These are phyloP conservation scores for Camellia granthamiana DNA, from an alignment of 148 eudicot genomes.

Conservation along the genomic window DNA sequence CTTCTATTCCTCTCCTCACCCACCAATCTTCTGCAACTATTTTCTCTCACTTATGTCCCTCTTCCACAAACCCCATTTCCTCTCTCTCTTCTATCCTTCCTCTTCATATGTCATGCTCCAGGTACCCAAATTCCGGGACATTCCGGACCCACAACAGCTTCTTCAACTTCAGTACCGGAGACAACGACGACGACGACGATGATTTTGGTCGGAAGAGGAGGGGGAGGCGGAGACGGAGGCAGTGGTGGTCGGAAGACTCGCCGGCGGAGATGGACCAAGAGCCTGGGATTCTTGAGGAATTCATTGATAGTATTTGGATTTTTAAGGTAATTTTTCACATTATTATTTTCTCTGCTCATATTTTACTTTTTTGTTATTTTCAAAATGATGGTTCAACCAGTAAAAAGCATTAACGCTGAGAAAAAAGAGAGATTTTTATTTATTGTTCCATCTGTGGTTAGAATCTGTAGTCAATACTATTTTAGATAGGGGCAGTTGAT, in stretches of 20 bases:
- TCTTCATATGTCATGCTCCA: neutral
- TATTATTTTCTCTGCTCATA: neutral
- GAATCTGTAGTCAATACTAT: too few relatives aligned
- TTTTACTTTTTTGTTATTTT: neutral
- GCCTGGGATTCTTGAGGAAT: constrained; percentile 36
- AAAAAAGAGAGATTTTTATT: too few relatives aligned
- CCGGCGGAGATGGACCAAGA: constrained; percentile 19
- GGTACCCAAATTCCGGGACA: constrained; percentile 32
- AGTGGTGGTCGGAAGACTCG: constrained; percentile 25
- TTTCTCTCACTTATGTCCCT: neutral
- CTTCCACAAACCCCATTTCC: neutral
- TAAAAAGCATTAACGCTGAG: neutral
- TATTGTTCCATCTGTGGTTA: too few relatives aligned
- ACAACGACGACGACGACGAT: constrained; percentile 15
- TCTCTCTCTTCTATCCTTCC: neutral
- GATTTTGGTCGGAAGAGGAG: constrained; percentile 17
- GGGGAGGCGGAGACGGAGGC: constrained; percentile 20
- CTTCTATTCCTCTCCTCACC: neutral
- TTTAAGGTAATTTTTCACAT: constrained; percentile 39
- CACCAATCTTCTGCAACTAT: neutral
- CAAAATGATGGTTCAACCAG: neutral
- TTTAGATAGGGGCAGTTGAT: too few relatives aligned
- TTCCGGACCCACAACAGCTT: constrained; percentile 15
- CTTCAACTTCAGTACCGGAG: neutral
- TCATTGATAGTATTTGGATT: constrained; percentile 51